Evolutionary conservation across 2,329 filamentous ascomycete genomes (phyloP), one percentile per base, ranked within the genome.

Genomic region (Magnaporthales sp.): DNA sequence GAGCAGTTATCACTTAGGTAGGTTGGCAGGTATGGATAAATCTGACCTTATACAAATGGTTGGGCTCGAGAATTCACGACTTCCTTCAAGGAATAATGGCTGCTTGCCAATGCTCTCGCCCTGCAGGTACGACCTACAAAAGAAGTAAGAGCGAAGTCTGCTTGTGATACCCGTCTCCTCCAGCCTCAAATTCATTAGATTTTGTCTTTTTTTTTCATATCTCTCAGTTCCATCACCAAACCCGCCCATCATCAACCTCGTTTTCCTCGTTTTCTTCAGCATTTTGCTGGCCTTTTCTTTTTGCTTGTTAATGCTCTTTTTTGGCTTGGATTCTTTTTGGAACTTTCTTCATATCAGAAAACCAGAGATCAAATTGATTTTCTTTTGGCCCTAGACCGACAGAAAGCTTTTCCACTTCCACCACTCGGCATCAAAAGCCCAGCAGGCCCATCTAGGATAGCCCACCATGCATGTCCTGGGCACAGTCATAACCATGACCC

Each of bases 311-410:
- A 19, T n/a, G 11, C 27, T 60, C 15, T 58, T 58, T 56, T 60
- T 60, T 60, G 56, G 56, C 22, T 27, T 60, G 27, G 56, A 13
- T 60, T 26, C 6, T 66, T 60, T 65, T 63, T 64, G 27, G 61
- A 38, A 27, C n/a, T 6, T 27, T n/a, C 13, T 24, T 26, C 26
- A 65, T 27, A 63, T 63, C 31, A 32, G 24, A 63, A 29, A 22
- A 15, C 61, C 19, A 60, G 11, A 26, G 24, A 67, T 66, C 22
- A 31, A 22, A 13, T 62, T 29, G 19, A 32, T 22, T 22, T 63
- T 32, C 26, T 27, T 60, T n/a, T 29, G 24, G 2, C 26, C 24
- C 56, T 60, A 46, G 19, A 51, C 24, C 11, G 13, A 27, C 26
- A 19, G 24, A 27, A 26, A 30, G 26, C 26, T 60, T 60, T 27